Evolutionary conservation across 2,329 filamentous ascomycete species (phyloP).

Genomic region (Pezicula radicicola): DNA sequence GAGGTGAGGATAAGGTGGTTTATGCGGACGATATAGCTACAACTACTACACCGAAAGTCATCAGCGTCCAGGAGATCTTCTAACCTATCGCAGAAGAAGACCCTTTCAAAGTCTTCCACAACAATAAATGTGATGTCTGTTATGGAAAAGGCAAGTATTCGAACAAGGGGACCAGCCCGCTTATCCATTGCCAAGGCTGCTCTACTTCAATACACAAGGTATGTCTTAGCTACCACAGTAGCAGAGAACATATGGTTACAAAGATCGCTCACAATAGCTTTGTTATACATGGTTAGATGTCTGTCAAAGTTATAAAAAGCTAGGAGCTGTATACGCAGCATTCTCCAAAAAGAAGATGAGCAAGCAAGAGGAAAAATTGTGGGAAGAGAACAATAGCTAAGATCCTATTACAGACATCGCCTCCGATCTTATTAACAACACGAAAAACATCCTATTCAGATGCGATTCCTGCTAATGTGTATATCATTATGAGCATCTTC

Average conservation of each 20-base stretch:
- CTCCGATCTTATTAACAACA: constrained; percentile 67
- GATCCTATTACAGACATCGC: constrained; percentile 72
- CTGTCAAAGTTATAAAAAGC: constrained; percentile 67
- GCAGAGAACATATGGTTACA: constrained; percentile 83
- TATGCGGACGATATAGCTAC: constrained; percentile 46
- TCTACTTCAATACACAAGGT: constrained; percentile 77
- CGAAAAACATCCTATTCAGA: constrained; percentile 75
- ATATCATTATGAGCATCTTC: constrained; percentile 84
- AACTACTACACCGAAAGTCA: constrained; percentile 47
- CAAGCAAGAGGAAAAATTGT: constrained; percentile 78
- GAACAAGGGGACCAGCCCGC: constrained; percentile 54
- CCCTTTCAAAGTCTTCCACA: constrained; percentile 69
- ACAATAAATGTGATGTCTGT: constrained; percentile 71
- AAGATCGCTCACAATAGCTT: constrained; percentile 77
- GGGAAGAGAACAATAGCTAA: constrained; percentile 72
- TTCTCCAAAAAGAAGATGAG: constrained; percentile 72
- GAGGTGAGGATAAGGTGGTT: constrained; percentile 46
- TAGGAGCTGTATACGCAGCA: constrained; percentile 68
- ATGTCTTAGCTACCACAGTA: constrained; percentile 72
- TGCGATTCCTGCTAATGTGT: constrained; percentile 73
- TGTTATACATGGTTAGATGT: constrained; percentile 71
- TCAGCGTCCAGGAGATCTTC: constrained; percentile 73
- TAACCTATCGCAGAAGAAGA: constrained; percentile 56
- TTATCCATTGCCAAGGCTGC: constrained; percentile 91
- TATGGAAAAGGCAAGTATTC: constrained; percentile 46